These are phyloP conservation scores for Cutaneotrichosporon cavernicola DNA, from an alignment of 1,284 basidiomycete genomes.

Conservation along the genomic window DNA sequence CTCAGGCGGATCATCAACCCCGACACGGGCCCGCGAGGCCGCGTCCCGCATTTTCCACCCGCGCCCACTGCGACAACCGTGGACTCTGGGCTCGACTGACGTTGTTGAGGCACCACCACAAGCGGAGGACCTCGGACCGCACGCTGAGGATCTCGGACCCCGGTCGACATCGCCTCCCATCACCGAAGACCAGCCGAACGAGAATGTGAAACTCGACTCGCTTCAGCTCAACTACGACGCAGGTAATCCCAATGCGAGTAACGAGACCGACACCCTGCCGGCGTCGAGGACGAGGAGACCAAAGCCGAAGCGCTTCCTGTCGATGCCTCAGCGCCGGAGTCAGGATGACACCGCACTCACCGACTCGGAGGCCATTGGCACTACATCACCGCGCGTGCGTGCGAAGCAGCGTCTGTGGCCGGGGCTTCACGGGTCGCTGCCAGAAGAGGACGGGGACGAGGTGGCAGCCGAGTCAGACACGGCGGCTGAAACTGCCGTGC, in stretches of 20 bases:
- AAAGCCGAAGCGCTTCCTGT: constrained; percentile 10
- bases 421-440: constrained; percentile 4
- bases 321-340: constrained; percentile 11
- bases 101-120: background rate
- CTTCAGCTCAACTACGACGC: background rate
- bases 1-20: constrained; percentile 2
- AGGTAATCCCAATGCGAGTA: too few species aligned
- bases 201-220: background rate
- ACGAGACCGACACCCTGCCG: constrained; percentile 9
- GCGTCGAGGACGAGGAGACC: constrained; percentile 1
- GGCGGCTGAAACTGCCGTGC: background rate
- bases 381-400: constrained; percentile 15
- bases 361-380: constrained; percentile 23
- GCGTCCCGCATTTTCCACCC: constrained; percentile 18
- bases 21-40: constrained; percentile 6
- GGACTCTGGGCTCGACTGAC: background rate
- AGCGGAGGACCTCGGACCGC: too few species aligned
- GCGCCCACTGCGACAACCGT: constrained; percentile 14
- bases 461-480: constrained; percentile 13
- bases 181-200: background rate
- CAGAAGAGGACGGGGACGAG: constrained; percentile 16
- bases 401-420: constrained; percentile 20
- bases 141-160: background rate
- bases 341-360: constrained; percentile 20
- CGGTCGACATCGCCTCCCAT: constrained; percentile 21